Percentiles rank a stretch among this genome's conserved stretches.
phyloP scores from a whole-genome alignment of 2,329 filamentous ascomycete species.

The Aspergillus fumigatus region DNA sequence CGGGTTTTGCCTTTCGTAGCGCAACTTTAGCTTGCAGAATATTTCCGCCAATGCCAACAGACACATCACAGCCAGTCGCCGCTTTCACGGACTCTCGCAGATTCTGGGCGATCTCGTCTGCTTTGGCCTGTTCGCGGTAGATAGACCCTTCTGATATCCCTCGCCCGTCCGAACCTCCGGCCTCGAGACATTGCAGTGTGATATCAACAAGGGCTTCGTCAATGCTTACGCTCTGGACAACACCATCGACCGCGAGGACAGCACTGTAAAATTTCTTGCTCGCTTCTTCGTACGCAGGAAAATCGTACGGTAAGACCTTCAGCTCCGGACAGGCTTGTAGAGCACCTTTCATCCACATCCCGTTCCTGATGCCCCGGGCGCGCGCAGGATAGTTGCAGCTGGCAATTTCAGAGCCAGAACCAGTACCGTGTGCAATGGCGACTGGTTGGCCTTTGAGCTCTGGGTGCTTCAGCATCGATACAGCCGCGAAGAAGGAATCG shows the following conservation, averaged over 20 bases:
- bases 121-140: slow-evolving; percentile 73
- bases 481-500: slow-evolving; percentile 95
- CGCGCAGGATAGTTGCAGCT: slow-evolving; percentile 95
- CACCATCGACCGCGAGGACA: slow-evolving; percentile 71
- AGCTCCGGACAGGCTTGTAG: slow-evolving; percentile 77
- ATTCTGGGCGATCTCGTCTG: slow-evolving; percentile 62
- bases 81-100: slow-evolving; percentile 67
- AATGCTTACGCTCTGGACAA: slow-evolving; percentile 93
- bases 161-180: slow-evolving; percentile 62
- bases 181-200: slow-evolving; percentile 63
- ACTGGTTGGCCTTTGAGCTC: slow-evolving; percentile 73
- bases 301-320: slow-evolving; percentile 92
- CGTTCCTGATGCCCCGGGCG: slow-evolving; percentile 83
- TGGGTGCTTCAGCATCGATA: slow-evolving; percentile 75
- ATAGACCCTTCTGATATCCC: slow-evolving; percentile 64
- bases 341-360: slow-evolving; percentile 98
- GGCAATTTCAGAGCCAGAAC: slow-evolving; percentile 87
- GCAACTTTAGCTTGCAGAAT: slow-evolving; percentile 90
- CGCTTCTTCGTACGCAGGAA: slow-evolving; percentile 87
- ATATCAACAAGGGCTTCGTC: slow-evolving; percentile 91
- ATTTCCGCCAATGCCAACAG: slow-evolving; percentile 86
- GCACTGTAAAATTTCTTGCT: slow-evolving; percentile 83
- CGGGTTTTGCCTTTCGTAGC: slow-evolving; percentile 85
- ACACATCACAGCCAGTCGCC: slow-evolving; percentile 80
- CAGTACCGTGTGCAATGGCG: slow-evolving; percentile 82